A percentile compares a stretch with the other conserved stretches of the same genome.
Conservation (phyloP, 257 asterid species). For the Gentiana macrophylla region DNA sequence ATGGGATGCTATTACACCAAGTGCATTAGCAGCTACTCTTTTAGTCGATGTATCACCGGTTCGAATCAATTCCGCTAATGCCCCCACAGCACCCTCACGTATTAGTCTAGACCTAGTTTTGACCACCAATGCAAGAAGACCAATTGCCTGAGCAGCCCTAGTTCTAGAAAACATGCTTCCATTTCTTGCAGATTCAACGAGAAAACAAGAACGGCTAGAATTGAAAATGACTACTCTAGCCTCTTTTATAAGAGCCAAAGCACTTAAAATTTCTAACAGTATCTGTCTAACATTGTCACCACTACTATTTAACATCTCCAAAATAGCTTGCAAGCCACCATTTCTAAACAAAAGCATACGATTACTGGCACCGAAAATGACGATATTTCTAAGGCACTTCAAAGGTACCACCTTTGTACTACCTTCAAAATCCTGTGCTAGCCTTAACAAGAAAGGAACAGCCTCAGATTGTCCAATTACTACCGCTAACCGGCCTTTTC, state of each 20-base stretch:
- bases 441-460: constrained; percentile 31
- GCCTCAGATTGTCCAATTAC: constrained; percentile 40
- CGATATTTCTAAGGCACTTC: constrained; percentile 44
- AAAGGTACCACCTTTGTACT: constrained; percentile 24
- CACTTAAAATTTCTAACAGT: constrained; percentile 45
- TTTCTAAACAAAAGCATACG: constrained; percentile 23
- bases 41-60: constrained; percentile 31
- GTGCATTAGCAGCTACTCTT: constrained; percentile 48
- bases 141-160: constrained; percentile 60
- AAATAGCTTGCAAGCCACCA: constrained; percentile 39
- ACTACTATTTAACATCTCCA: constrained; percentile 22
- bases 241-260: constrained; percentile 51
- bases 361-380: constrained; percentile 27
- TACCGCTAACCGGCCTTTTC: constrained; percentile 42
- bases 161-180: constrained; percentile 53
- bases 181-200: constrained; percentile 39
- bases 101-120: constrained; percentile 31
- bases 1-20: constrained; percentile 49
- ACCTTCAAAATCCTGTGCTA: constrained; percentile 28
- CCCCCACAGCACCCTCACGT: constrained; percentile 30
- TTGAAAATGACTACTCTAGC: constrained; percentile 34
- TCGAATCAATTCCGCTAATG: constrained; percentile 29
- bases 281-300: constrained; percentile 21
- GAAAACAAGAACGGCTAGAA: constrained; percentile 26
- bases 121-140: constrained; percentile 43